Conservation (phyloP, 2,329 filamentous ascomycete species). For the Ramularia endophylla region DNA sequence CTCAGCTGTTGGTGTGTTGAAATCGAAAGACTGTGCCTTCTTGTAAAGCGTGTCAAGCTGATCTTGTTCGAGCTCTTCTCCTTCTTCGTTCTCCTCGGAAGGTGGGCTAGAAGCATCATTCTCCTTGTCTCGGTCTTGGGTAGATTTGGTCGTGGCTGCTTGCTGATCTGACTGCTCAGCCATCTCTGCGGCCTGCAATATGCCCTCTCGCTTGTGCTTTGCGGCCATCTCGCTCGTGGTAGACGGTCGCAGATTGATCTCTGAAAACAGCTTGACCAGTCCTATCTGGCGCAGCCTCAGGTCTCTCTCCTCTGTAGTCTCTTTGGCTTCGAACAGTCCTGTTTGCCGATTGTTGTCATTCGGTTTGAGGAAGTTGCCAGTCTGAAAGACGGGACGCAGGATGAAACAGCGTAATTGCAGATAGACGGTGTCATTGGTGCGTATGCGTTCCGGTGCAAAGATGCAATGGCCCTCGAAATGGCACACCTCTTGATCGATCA, state of each 20-base stretch:
- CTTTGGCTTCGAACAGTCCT: conserved; percentile 74
- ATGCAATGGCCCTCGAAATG: conserved; percentile 82
- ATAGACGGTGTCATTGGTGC: conserved; percentile 92
- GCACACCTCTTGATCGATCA: conserved; percentile 88
- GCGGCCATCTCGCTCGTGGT: conserved; percentile 67
- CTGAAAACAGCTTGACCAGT: conserved; percentile 80
- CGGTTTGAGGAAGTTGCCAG: conserved; percentile 54
- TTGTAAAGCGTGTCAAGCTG: conserved; percentile 91
- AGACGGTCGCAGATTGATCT: conserved; percentile 75
- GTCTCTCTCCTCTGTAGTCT: conserved; percentile 77
- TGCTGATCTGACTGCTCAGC: conserved; percentile 64
- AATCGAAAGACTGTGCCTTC: conserved; percentile 96
- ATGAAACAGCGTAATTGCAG: conserved; percentile 78
- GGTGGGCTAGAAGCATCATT: conserved; percentile 48
- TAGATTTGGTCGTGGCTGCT: conserved; percentile 47
- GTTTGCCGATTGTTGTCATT: conserved; percentile 65
- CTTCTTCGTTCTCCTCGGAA: conserved; percentile 65
- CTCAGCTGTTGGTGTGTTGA: conserved; percentile 79
- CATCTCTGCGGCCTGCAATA: conserved; percentile 81
- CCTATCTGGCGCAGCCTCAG: conserved; percentile 80
- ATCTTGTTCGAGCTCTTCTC: conserved; percentile 86
- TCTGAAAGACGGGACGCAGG: conserved; percentile 66
- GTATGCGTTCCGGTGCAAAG: conserved; percentile 75
- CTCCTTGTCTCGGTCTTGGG: conserved; percentile 26
- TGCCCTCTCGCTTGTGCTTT: conserved; percentile 72